phyloP scores from a whole-genome alignment of 208 protist species.

The Herpetomonas muscarum region DNA sequence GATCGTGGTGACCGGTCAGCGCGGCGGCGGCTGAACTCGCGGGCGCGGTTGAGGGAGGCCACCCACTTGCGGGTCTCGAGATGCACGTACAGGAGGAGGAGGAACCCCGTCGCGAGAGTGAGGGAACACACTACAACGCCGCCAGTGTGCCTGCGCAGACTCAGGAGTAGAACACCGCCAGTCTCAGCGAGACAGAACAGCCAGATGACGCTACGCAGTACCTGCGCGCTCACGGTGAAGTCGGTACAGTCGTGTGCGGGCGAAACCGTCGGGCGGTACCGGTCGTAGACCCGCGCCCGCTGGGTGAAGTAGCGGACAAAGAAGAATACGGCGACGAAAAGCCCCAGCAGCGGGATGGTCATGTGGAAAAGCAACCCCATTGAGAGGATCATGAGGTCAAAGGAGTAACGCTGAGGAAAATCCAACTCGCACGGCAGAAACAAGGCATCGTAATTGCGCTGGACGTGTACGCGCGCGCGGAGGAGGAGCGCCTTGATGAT shows the following conservation, averaged over 20 bases:
- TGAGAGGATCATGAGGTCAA: conserved; percentile 70
- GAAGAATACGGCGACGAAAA: conserved; percentile 68
- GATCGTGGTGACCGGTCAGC: conserved; percentile 4
- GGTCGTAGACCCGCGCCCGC: conserved; percentile 62
- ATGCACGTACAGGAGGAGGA: conserved; percentile 42
- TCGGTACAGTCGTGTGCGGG: conserved; percentile 66
- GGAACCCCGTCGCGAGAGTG: conserved; percentile 32
- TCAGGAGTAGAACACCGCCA: conserved; percentile 61
- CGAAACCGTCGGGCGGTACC: conserved; percentile 46
- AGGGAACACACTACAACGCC: conserved; percentile 51
- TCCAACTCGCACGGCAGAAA: conserved; percentile 55
- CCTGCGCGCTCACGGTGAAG: conserved; percentile 59
- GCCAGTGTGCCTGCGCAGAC: conserved; percentile 38
- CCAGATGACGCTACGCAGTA: conserved; percentile 60
- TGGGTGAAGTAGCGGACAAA: conserved; percentile 66
- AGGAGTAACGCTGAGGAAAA: conserved; percentile 54
- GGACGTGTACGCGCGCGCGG: conserved; percentile 40
- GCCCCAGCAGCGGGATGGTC: conserved; percentile 64
- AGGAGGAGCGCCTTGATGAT: conserved; percentile 46
- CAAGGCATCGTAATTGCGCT: conserved; percentile 73
- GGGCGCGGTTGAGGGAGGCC: conserved; percentile 35
- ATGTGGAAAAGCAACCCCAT: conserved; percentile 86
- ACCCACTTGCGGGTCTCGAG: conserved; percentile 47
- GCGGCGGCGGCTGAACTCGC: conserved; percentile 18
- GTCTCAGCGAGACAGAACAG: conserved; percentile 60